Base-by-base conservation (phyloP, 2,329 filamentous ascomycete genomes). In the Myriangium duriaei region DNA sequence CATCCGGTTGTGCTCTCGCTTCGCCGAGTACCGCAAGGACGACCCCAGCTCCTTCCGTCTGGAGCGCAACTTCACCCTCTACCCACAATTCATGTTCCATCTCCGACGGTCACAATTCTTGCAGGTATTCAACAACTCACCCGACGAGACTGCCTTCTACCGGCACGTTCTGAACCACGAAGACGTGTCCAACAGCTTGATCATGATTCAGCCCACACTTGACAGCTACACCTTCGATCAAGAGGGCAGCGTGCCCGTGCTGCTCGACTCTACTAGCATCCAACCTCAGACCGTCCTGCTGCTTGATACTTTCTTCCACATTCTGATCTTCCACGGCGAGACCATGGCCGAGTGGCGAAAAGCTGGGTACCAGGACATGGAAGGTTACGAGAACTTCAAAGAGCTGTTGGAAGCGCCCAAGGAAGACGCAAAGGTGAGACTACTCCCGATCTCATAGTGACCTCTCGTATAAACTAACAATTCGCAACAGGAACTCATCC, bases 51-150 rank as follows among this genome's bases (percentile, higher is more conserved):
- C 88, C 0, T 98, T 98, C 75, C 76, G 86, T 24, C 64, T 94
- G 45, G 91, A 98, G 62, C 95, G 95, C 75, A 98, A 98, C 68
- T 98, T 98, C 56, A 96, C 88, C 0, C 72, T 98, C 11, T 98
- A 98, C 56, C 91, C 91, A 16, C 91, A 98, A 58, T 98, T 98
- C 65, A 98, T 98, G 91, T 98, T 98, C 71, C 91, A 98, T 60
- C 72, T 98, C 44, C 81, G 91, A 51, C 77, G 91, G 61, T 94
- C 86, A 62, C 91, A 96, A 61, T 98, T 98, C 68, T 63, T 98
- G 47, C 91, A 98, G 56, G 87, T 98, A 41, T 98, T 98, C 74
- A 98, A 98, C 69, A 98, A 96, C 61, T 96, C 88, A 0, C 91
- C 91, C 5, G 91, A 98, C 52, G 91, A 98, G 63, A 98, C 91